Evolutionary conservation across 2,329 filamentous ascomycete species (phyloP).

Genomic region (Stemphylium beticola): DNA sequence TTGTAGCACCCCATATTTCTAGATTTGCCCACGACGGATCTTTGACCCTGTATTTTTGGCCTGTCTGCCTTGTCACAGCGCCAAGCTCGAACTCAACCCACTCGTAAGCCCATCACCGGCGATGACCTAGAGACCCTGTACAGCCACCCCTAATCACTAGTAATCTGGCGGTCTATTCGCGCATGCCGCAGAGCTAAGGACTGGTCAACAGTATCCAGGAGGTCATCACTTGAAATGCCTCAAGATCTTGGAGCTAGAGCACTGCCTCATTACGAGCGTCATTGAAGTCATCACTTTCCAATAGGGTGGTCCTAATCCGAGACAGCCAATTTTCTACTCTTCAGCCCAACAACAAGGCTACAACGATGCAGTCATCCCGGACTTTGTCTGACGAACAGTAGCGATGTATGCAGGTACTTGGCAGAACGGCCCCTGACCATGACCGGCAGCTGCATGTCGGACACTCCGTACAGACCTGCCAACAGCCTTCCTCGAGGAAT

Average conservation of each 20-base stretch:
- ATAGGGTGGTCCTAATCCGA: constrained; percentile 4
- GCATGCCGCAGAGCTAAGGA: not conserved
- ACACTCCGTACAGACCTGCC: not conserved
- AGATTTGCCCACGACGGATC: too few relatives aligned
- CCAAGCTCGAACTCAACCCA: not conserved
- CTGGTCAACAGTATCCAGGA: constrained; percentile 13
- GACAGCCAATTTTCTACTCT: constrained; percentile 13
- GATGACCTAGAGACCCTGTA: not conserved
- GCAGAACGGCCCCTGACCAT: not conserved
- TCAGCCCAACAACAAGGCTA: constrained; percentile 26
- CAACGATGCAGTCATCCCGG: constrained; percentile 29
- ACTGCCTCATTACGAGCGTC: constrained; percentile 14
- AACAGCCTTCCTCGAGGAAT: not conserved
- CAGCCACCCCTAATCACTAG: not conserved
- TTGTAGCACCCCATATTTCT: not conserved
- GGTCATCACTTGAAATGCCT: constrained; percentile 14
- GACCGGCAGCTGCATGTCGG: not conserved
- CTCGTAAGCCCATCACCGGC: not conserved
- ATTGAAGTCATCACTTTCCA: constrained; percentile 14
- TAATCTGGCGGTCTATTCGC: not conserved
- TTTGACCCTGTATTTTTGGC: not conserved
- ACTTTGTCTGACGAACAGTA: constrained; percentile 17
- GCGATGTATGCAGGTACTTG: constrained; percentile 22
- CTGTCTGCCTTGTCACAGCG: not conserved
- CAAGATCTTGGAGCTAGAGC: constrained; percentile 35